Evolutionary conservation across 75 land plant species (phyloP), one percentile per base, ranked within the genome.

Genomic region (Ceratopteris richardii): DNA sequence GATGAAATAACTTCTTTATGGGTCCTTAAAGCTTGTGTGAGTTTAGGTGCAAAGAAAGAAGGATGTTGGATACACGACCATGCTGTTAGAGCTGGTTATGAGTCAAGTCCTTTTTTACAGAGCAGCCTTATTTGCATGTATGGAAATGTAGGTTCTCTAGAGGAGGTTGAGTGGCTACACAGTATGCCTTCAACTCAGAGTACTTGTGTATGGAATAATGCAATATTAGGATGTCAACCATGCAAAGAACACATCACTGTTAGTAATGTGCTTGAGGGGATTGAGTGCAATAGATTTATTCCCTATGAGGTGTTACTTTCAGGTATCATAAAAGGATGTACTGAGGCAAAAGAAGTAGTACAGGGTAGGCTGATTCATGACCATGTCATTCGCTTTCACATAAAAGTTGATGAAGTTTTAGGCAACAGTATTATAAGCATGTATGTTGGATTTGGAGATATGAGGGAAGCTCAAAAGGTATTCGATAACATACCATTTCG

Each of bases 11-110:
- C 86, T 9, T 69, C 79, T 64, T 62, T 76, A 29, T 51, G 64
- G 19, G 66, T 79, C 16, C 64, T 83, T 0, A 76, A 71, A n/a
- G 82, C 82, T 14, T 83, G 86, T 60, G 60, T 73, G 12, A 69
- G 69, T 62, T 33, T 70, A 19, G 82, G 79, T 47, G 82, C 82
- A 0, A 67, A 72, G 13, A 82, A 79, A 27, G 58, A 76, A 19
- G 82, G 74, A 23, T 66, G 54, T 31, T 79, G 82, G 82, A 33
- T 79, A 1, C 67, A 71, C 33, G 62, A 58, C 42, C 31, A 43
- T 26, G 52, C 64, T 29, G 12, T 58, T 9, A 54, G 50, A 26
- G 40, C 51, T 20, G 40, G 54, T 22, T 72, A 66, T 53, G 56
- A 58, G 22, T 30, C 54, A 3, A 59, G 43, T 58, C 1, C 42